phyloP scores from a whole-genome alignment of 2,329 filamentous ascomycete species.

The Microcera coccophila region DNA sequence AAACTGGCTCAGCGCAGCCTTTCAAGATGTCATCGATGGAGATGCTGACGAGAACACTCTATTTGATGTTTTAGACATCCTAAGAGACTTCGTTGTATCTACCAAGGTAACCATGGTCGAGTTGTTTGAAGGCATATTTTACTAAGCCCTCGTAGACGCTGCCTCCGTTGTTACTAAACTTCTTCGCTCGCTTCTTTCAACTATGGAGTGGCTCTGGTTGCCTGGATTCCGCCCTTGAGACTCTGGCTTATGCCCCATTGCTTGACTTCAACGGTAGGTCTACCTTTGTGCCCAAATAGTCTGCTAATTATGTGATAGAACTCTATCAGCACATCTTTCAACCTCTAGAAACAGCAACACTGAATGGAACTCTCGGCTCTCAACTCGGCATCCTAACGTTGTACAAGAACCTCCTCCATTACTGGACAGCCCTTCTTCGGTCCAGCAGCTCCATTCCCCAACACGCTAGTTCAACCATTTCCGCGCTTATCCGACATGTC shows the following conservation, averaged over 20 bases:
- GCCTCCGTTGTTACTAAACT: conserved; percentile 46
- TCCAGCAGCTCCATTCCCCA: conserved; percentile 35
- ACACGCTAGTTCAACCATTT: conserved; percentile 37
- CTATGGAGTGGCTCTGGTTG: conserved; percentile 61
- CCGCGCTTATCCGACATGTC: conserved; percentile 45
- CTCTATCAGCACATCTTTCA: conserved; percentile 47
- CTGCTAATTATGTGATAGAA: conserved; percentile 39
- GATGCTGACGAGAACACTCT: conserved; percentile 47
- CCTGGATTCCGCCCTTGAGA: conserved; percentile 51
- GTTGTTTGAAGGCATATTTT: neutral
- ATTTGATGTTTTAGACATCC: conserved; percentile 51
- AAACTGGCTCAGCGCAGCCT: conserved; percentile 55
- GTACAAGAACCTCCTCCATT: conserved; percentile 63
- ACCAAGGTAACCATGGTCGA: conserved; percentile 46
- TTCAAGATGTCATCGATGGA: conserved; percentile 53
- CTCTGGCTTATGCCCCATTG: conserved; percentile 55
- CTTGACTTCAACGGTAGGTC: conserved; percentile 51
- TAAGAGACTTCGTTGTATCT: conserved; percentile 53
- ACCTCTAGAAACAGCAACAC: conserved; percentile 48
- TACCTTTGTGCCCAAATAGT: neutral
- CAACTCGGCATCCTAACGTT: conserved; percentile 60
- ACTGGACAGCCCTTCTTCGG: conserved; percentile 50
- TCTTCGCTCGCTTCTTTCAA: conserved; percentile 51
- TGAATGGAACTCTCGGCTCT: conserved; percentile 48
- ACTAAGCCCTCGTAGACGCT: conserved; percentile 36